A percentile compares a stretch with the other conserved stretches of the same genome.
Evolutionary conservation across 768 basidiomycete species (phyloP).

Genomic region (Hydnomerulius pinastri): DNA sequence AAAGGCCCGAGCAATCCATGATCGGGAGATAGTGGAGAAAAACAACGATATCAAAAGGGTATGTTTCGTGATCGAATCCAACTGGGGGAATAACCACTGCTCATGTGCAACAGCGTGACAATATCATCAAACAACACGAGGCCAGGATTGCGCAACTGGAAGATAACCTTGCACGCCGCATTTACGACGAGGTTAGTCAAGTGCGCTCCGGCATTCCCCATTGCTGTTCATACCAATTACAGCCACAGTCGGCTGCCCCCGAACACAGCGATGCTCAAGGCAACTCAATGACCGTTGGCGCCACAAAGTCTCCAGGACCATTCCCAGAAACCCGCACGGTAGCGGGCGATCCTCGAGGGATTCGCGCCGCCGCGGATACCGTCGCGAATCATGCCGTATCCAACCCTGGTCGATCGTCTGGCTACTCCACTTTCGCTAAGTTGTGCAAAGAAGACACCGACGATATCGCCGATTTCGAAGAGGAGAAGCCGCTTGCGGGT

Average conservation of each 20-base stretch:
- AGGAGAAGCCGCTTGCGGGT: constrained; percentile 19
- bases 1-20: constrained; percentile 48
- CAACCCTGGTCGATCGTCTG: constrained; percentile 22
- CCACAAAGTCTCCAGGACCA: constrained; percentile 9
- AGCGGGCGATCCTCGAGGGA: constrained; percentile 9
- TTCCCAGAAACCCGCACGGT: constrained; percentile 19
- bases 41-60: constrained; percentile 59
- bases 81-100: constrained; percentile 6
- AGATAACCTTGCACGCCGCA: constrained; percentile 44
- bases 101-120: constrained; percentile 44
- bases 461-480: constrained; percentile 26
- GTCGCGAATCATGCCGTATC: constrained; percentile 11
- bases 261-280: constrained; percentile 15
- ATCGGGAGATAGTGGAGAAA: constrained; percentile 54
- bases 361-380: constrained; percentile 6
- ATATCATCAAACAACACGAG: constrained; percentile 44
- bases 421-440: constrained; percentile 23
- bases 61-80: constrained; percentile 13
- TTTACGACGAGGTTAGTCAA: constrained; percentile 37
- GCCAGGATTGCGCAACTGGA: constrained; percentile 48
- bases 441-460: constrained; percentile 29
- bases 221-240: constrained; percentile 13
- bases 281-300: constrained; percentile 11
- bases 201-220: constrained; percentile 11
- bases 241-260: constrained; percentile 12